Conservation (phyloP, 805 yeast species). For the Nakazawaea wyomingensis region DNA sequence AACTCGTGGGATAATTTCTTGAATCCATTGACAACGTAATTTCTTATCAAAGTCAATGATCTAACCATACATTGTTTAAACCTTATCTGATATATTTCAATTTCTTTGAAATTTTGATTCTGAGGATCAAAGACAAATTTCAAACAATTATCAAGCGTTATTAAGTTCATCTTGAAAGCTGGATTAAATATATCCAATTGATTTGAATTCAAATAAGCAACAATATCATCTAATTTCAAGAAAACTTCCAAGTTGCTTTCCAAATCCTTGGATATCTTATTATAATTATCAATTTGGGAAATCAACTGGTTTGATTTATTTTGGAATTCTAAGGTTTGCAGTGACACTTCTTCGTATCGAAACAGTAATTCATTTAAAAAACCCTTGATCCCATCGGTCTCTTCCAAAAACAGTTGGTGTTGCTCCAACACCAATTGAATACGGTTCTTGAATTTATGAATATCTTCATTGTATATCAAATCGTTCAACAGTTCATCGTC, state of each 20-base stretch:
- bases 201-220: slow-evolving; percentile 58
- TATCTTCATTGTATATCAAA: slow-evolving; percentile 29
- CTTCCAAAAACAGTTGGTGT: slow-evolving; percentile 34
- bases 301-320: slow-evolving; percentile 46
- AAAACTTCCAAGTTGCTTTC: slow-evolving; percentile 50
- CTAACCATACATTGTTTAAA: slow-evolving; percentile 82
- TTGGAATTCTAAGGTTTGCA: slow-evolving; percentile 62
- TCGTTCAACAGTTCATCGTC: slow-evolving; percentile 35
- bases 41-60: slow-evolving; percentile 68
- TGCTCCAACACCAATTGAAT: slow-evolving; percentile 22
- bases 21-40: slow-evolving; percentile 49
- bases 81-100: slow-evolving; percentile 61
- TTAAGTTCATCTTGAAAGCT: slow-evolving; percentile 46
- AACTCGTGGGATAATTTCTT: slow-evolving; percentile 25
- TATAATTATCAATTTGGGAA: slow-evolving; percentile 37
- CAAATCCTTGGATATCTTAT: slow-evolving; percentile 38
- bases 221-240: slow-evolving; percentile 66
- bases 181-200: slow-evolving; percentile 64
- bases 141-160: slow-evolving; percentile 62
- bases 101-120: slow-evolving; percentile 54
- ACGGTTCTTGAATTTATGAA: slow-evolving; percentile 32
- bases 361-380: slow-evolving; percentile 42
- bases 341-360: slow-evolving; percentile 53
- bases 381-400: slow-evolving; percentile 39
- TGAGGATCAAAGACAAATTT: slow-evolving; percentile 48